Evolutionary conservation across 2,329 filamentous ascomycete species (phyloP), one percentile per base, ranked within the genome.

Genomic region (Nemania sp.): DNA sequence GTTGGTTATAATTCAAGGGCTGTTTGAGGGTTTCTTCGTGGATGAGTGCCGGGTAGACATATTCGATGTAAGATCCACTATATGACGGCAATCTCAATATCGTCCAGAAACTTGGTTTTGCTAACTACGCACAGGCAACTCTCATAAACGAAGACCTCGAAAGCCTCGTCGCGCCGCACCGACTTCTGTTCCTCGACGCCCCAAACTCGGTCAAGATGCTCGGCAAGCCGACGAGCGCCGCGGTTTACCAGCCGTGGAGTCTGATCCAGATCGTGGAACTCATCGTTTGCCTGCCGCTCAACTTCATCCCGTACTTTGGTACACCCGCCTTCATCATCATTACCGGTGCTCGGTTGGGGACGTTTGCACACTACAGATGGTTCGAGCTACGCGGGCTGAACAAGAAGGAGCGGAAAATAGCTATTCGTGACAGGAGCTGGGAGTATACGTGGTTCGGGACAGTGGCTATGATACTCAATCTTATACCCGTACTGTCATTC

Each of bases 381-480:
- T 98, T 94, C 78, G 88, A 94, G 75, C 84, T 99, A 56, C 85
- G 90, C 47, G 92, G 90, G 0, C 85, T 97, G 71, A 87, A 87
- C 47, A 93, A 90, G 79, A 89, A 91, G 73, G 88, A 97, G 77
- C 86, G 89, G 70, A 93, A 93, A 74, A 83, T 83, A 29, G 93
- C 92, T 74, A 87, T 95, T 29, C 86, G 85, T 67, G 84, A 83
- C 51, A 86, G 91, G 61, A 84, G 88, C 69, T 92, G 93, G 88
- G 92, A 96, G 67, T 98, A 98, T 78, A 90, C 93, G 15, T 97
- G 93, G 93, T 98, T 98, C 76, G 96, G 96, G 18, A 93, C 92
- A 0, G 86, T 96, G 3, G 93, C 94, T 57, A 88, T 98, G 82
- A 79, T 93, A 6, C 81, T 98, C 29, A 93, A 98, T 81, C 86